Percentiles rank a stretch among this genome's conserved stretches.
Evolutionary conservation across 768 basidiomycete genomes (phyloP).

Genomic region (Russula brevipes): DNA sequence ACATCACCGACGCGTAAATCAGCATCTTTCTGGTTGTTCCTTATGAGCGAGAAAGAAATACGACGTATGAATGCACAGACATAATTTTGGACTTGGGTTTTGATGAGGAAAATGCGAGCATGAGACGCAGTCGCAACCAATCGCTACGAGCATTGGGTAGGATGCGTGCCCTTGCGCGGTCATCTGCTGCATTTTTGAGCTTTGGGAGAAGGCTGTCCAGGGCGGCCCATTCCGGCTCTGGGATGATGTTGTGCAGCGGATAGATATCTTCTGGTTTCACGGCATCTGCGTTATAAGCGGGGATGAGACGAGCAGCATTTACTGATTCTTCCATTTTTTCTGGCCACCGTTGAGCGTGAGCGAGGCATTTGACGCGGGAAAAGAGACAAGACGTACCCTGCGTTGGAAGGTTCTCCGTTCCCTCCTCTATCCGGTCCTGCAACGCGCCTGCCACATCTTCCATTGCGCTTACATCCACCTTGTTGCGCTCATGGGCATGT

Average conservation of each 20-base stretch:
- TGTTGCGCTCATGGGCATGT: constrained; percentile 80
- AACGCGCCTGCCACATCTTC: constrained; percentile 75
- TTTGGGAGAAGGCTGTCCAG: constrained; percentile 43
- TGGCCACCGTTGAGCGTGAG: constrained; percentile 29
- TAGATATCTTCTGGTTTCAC: constrained; percentile 69
- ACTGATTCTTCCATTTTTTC: constrained; percentile 63
- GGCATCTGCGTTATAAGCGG: constrained; percentile 64
- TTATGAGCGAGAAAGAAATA: background rate
- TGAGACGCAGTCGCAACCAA: constrained; percentile 70
- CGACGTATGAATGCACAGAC: constrained; percentile 38
- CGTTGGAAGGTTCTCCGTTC: constrained; percentile 62
- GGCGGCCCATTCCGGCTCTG: constrained; percentile 74
- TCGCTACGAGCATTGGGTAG: constrained; percentile 58
- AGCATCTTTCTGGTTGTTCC: constrained; percentile 57
- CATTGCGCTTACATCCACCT: constrained; percentile 86
- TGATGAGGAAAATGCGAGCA: constrained; percentile 36
- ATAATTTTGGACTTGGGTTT: constrained; percentile 55
- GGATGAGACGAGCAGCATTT: constrained; percentile 67
- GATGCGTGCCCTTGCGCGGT: constrained; percentile 46
- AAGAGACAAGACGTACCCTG: constrained; percentile 44
- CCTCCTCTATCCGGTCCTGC: constrained; percentile 76
- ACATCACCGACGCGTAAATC: constrained; percentile 77
- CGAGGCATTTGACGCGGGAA: background rate
- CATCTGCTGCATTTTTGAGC: constrained; percentile 49
- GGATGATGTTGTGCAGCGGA: constrained; percentile 67